A percentile compares a stretch with the other conserved stretches of the same genome.
These are phyloP conservation scores for Dorcoceras hygrometricum DNA, from an alignment of 257 asterid species.

Conservation along the genomic window DNA sequence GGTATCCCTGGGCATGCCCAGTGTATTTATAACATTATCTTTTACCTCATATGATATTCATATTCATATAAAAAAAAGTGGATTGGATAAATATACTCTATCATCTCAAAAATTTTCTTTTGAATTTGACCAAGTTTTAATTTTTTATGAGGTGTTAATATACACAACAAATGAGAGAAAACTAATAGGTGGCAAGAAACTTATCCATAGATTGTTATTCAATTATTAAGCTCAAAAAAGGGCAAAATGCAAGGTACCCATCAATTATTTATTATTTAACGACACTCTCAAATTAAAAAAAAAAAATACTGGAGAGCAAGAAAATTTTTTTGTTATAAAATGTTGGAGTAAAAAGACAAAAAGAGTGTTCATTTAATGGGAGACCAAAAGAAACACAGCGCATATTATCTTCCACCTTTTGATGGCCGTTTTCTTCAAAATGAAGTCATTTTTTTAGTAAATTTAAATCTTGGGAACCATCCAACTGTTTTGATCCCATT, in stretches of 20 bases:
- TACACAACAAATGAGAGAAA: no score
- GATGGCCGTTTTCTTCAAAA: constrained; percentile 14
- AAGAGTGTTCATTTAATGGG: constrained; percentile 30
- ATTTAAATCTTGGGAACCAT: constrained; percentile 25
- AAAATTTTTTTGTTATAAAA: not conserved
- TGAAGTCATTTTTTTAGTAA: not conserved
- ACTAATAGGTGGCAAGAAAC: not conserved
- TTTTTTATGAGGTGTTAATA: no score
- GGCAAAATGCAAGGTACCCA: constrained; percentile 18
- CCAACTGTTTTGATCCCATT: constrained; percentile 34
- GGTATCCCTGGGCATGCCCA: no score
- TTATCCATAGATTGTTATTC: not conserved
- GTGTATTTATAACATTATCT: no score
- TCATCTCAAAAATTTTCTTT: not conserved
- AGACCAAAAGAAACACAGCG: constrained; percentile 37
- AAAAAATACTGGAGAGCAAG: constrained; percentile 6
- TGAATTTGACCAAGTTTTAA: not conserved
- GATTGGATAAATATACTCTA: not conserved
- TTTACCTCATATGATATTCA: no score
- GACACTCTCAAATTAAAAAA: not conserved
- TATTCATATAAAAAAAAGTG: no score
- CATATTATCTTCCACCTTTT: constrained; percentile 27
- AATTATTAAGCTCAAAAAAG: not conserved
- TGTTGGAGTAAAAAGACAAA: constrained; percentile 31
- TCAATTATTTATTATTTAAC: not conserved